Evolutionary conservation across 1,284 basidiomycete species (phyloP), one percentile per base, ranked within the genome.

Genomic region (Heterobasidion occidentale): DNA sequence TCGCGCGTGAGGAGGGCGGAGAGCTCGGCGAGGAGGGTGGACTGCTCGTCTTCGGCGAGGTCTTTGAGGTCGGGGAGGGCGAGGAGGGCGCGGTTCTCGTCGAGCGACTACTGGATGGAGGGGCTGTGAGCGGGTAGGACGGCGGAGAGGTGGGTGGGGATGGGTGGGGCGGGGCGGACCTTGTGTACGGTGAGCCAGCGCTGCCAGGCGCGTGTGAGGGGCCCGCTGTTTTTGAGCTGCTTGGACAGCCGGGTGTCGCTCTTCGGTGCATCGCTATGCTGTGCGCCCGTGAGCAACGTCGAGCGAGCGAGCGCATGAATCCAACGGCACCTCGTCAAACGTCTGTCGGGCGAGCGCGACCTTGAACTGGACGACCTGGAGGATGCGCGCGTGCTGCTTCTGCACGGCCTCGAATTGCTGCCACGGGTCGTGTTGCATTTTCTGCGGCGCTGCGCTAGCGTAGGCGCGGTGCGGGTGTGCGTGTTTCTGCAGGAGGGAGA

Each of bases 21-120:
- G 71, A 64, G 1, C 77, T 69, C 27, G 93, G 78, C 0, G 71
- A 61, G 1, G 71, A 68, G 54, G 86, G 77, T 65, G 11, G 38
- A 27, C 34, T 56, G 34, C 50, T 98, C 95, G 52, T 88, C 83
- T 5, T 71, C 63, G 1, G 94, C 94, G 58, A 98, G 77, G 12
- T 81, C 73, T 2, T 88, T 83, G 76, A 98, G 84, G 14, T 98
- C 94, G 0, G 86, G 75, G 65, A 94, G 90, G n/a, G 76, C 67
- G 1, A 94, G 77, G 1, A 92, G 78, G 0, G 77, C 67, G 4
- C 75, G 65, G 0, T 86, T 84, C 60, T 90, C 88, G 60, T 80
- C 67, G 14, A 91, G 71, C 51, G 83, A 77, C 88, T 92, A 77
- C 72, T 76, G 58, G 27, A 9, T 19, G 9, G 33, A 1, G 42